Conservation (phyloP, 176 grass and related monocot species). For the Triticum timopheevii region DNA sequence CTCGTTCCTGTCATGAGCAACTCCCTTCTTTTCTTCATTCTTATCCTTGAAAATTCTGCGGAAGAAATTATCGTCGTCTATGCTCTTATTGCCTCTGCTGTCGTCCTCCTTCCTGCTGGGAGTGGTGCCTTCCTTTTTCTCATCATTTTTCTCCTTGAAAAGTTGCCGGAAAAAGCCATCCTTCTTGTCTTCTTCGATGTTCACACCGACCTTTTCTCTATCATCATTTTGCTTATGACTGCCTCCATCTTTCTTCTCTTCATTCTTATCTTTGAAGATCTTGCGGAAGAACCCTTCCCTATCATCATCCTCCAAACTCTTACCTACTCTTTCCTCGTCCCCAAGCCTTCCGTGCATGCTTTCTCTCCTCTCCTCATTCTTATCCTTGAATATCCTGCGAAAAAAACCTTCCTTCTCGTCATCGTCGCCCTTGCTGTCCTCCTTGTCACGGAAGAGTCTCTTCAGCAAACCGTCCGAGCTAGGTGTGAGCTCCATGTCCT, state of each 20-base stretch:
- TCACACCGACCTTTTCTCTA: constrained; percentile 31
- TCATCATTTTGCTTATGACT: constrained; percentile 38
- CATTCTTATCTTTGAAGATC: constrained; percentile 78
- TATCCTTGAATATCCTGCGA: constrained; percentile 89
- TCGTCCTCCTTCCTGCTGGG: constrained; percentile 55
- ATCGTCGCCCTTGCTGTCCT: constrained; percentile 64
- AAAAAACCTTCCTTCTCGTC: constrained; percentile 89
- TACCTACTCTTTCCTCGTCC: constrained; percentile 53
- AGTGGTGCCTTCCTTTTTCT: constrained; percentile 62
- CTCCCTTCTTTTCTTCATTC: constrained; percentile 78
- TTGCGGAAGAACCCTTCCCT: constrained; percentile 84
- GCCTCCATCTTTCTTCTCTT: constrained; percentile 51
- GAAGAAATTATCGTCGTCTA: constrained; percentile 79
- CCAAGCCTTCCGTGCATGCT: constrained; percentile 44
- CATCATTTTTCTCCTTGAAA: constrained; percentile 90
- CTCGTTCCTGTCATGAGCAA: constrained; percentile 54
- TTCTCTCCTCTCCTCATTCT: constrained; percentile 80
- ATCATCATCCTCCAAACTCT: constrained; percentile 71
- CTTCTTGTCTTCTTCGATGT: constrained; percentile 60
- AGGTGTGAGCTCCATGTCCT: constrained; percentile 54
- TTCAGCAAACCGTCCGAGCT: constrained; percentile 70
- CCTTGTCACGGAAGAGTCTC: constrained; percentile 70
- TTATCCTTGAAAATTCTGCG: constrained; percentile 97
- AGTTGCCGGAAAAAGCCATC: constrained; percentile 66
- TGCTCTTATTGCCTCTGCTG: constrained; percentile 37